Base-by-base conservation (phyloP, 495 filamentous ascomycete genomes). In the Podospora appendiculata region DNA sequence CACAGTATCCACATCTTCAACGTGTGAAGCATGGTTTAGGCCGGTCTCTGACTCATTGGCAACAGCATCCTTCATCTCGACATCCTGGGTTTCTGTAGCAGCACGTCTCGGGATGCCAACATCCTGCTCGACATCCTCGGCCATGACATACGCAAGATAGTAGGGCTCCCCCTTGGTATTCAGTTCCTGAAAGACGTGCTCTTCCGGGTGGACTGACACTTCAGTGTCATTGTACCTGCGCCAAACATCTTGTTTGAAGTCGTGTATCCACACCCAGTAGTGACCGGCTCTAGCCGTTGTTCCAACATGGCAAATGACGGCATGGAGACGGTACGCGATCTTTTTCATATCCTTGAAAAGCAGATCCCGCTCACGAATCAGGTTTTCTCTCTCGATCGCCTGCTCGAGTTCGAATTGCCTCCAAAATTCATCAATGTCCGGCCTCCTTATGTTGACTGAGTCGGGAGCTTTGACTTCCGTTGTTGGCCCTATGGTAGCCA, bases 261-360 rank as follows among this genome's bases (percentile, higher is more conserved):
- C 93, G 62, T 82, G 85, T 58, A 98, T 95, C 76, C 90, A 96
- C 52, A 96, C 90, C 82, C 88, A 99, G 72, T 96, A 99, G 66
- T 98, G 93, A 1, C 93, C 93, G 46, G 85, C 87, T 2, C 61
- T 57, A 7, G 68, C 56, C 12, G 61, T 71, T 16, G 66, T 57
- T 42, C 85, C 94, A 5, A 84, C 80, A 62, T 99, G 94, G 47
- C 96, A 88, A 65, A 97, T 92, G 17, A 96, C 86, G 0, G 93
- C 88, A 51, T 94, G 88, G 11, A 99, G 80, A n/a, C 79, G 81
- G 65, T 96, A 99, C 3, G 82, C 76, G 18, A 88, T 65, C 18
- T 81, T 64, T 33, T 71, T 73, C 56, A 79, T 67, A 50, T 76
- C 75, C 4, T 65, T 69, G 58, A 91, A 95, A 54, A 89, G 78